Evolutionary conservation across 2,329 filamentous ascomycete species (phyloP).

Genomic region (Beauveria varroae): DNA sequence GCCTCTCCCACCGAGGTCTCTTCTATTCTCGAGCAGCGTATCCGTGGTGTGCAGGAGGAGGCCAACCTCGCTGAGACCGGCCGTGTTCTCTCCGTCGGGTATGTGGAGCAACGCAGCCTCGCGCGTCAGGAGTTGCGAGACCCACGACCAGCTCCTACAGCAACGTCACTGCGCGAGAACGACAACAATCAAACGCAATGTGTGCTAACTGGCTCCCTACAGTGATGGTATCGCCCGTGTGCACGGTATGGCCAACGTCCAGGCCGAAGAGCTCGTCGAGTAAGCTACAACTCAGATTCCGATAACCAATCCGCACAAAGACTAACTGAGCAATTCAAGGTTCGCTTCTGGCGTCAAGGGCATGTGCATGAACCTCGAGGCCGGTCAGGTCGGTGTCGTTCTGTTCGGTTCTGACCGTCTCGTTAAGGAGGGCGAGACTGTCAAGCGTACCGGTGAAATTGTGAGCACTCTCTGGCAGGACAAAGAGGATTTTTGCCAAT

Average conservation of each 20-base stretch:
- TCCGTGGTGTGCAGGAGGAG: slow-evolving; percentile 97
- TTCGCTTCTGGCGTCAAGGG: slow-evolving; percentile 99
- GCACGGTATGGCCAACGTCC: slow-evolving; percentile 99
- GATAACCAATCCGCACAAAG: slow-evolving; percentile 11
- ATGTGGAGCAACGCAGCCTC: slow-evolving; percentile 41
- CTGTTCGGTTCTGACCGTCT: slow-evolving; percentile 99
- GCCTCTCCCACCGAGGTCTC: slow-evolving; percentile 96
- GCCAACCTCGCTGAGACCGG: slow-evolving; percentile 94
- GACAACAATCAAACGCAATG: not conserved
- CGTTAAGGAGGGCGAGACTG: slow-evolving; percentile 98
- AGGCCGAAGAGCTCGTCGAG: slow-evolving; percentile 99
- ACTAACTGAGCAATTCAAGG: slow-evolving; percentile 41
- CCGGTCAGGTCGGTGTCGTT: slow-evolving; percentile 99
- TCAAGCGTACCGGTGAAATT: slow-evolving; percentile 99
- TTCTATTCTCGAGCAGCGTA: slow-evolving; percentile 98
- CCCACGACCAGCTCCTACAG: not conserved
- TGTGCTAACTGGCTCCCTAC: slow-evolving; percentile 1
- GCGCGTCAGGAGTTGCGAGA: not conserved
- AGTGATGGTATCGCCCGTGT: slow-evolving; percentile 99
- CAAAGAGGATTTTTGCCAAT: not conserved
- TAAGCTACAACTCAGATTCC: slow-evolving; percentile 46
- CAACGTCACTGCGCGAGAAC: not conserved
- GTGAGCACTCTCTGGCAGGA: slow-evolving; percentile 48
- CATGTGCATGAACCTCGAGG: slow-evolving; percentile 99
- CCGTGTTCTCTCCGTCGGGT: slow-evolving; percentile 97